Evolutionary conservation across 495 filamentous ascomycete genomes (phyloP).

Genomic region (Podospora anserina): DNA sequence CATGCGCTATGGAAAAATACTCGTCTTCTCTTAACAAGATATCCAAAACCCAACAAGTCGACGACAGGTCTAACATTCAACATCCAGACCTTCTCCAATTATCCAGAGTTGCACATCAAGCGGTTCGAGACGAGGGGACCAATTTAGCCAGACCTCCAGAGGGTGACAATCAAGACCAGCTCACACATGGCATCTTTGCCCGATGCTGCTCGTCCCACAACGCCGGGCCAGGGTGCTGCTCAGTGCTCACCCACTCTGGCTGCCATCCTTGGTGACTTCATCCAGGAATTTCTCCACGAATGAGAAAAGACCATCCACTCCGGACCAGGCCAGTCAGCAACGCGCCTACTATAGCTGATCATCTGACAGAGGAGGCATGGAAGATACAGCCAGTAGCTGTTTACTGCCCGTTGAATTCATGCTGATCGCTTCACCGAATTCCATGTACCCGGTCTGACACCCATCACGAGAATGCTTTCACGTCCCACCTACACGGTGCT

Average conservation of each 20-base stretch:
- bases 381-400: no score
- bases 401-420: neutral
- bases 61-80: neutral
- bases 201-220: neutral
- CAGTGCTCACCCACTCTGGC: neutral
- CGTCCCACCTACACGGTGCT: constrained; percentile 33
- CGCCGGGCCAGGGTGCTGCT: constrained; percentile 3
- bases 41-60: neutral
- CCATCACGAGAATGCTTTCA: constrained; percentile 22
- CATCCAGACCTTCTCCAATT: constrained; percentile 7
- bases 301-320: neutral
- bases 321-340: neutral
- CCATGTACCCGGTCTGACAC: neutral
- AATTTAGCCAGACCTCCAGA: constrained; percentile 9
- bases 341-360: neutral
- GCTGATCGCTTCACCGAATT: constrained; percentile 1
- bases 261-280: neutral
- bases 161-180: neutral
- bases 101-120: neutral
- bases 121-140: constrained; percentile 6
- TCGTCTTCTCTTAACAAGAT: neutral
- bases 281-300: constrained; percentile 12
- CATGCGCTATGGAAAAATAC: neutral
- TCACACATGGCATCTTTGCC: neutral
- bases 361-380: neutral